Base-by-base conservation (phyloP, 768 basidiomycete species). In the Rhizopogon sp. region DNA sequence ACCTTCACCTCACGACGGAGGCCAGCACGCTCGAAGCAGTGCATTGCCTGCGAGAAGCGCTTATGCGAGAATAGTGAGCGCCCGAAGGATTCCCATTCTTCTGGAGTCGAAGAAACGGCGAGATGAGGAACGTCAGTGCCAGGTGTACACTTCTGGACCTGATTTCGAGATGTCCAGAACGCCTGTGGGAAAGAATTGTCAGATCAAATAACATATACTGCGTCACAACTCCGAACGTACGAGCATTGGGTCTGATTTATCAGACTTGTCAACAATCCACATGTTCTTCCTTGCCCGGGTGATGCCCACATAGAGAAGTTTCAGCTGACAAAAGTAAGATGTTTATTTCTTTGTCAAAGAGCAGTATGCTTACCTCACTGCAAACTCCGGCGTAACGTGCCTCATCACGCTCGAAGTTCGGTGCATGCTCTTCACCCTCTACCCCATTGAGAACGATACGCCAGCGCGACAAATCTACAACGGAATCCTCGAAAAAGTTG, bases 401-500 rank as follows among this genome's bases (percentile, higher is more conserved):
- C 20, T 75, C 71, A 43, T 85, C 69, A 54, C 25, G 25, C 25
- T 25, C 25, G 4, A 25, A 25, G 25, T 25, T 25, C 4, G 25
- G 25, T 25, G 3, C 4, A 25, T 25, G 25, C 3, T 4, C 25
- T 25, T 25, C 3, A 0, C 25, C 25, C 3, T 71, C 64, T 0
- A 75, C 52, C 1, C 66, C 71, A 49, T 81, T 79, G 4, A 84
- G 62, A 4, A 87, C 68, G 1, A 85, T 72, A 8, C 83, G 73
- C 87, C 87, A 89, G 45, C 82, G 82, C 0, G 79, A 66, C 1
- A 64, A 54, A 40, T 76, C 76, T 2, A 79, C 67, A 0, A 62
- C 59, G 0, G 88, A 90, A 58, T 87, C 84, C 25, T 80, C 76
- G 60, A 90, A 90, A 67, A 89, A 89, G 58, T 90, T 83, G 60